Percentiles rank a stretch among this genome's conserved stretches.
These are phyloP conservation scores for Tricholoma bakamatsutake DNA, from an alignment of 768 basidiomycete genomes.

Conservation along the genomic window DNA sequence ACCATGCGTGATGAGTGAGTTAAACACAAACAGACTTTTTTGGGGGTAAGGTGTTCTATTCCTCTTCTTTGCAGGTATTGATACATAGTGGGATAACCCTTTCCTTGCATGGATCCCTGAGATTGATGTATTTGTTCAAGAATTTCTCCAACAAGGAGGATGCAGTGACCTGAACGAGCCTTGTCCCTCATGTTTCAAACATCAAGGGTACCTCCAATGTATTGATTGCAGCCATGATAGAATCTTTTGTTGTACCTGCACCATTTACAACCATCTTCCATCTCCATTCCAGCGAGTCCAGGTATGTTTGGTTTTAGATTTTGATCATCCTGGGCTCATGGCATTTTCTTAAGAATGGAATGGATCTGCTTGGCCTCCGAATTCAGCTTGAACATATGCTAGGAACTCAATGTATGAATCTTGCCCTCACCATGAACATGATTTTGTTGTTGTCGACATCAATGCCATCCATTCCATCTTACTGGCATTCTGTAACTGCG, in stretches of 20 bases:
- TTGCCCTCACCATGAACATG: background rate
- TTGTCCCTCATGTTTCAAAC: background rate
- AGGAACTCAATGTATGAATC: background rate
- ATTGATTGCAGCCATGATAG: background rate
- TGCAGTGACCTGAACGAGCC: background rate
- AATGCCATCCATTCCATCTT: background rate
- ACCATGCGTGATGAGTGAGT: background rate
- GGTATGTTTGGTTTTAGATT: background rate
- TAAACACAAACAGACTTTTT: background rate
- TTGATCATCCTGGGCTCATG: no score
- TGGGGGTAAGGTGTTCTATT: background rate
- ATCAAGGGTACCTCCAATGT: background rate
- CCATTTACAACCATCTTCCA: background rate
- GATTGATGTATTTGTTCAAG: background rate
- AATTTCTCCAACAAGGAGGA: no score
- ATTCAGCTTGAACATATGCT: background rate
- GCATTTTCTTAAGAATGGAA: no score
- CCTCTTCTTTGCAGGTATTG: background rate
- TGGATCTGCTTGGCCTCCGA: background rate
- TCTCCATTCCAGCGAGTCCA: background rate
- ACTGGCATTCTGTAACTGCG: background rate
- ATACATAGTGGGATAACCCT: background rate
- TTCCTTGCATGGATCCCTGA: background rate
- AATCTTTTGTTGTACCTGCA: conserved; percentile 1
- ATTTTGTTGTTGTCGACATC: background rate